Conservation (phyloP, 768 basidiomycete genomes). For the Neoboletus subvelutipes region DNA sequence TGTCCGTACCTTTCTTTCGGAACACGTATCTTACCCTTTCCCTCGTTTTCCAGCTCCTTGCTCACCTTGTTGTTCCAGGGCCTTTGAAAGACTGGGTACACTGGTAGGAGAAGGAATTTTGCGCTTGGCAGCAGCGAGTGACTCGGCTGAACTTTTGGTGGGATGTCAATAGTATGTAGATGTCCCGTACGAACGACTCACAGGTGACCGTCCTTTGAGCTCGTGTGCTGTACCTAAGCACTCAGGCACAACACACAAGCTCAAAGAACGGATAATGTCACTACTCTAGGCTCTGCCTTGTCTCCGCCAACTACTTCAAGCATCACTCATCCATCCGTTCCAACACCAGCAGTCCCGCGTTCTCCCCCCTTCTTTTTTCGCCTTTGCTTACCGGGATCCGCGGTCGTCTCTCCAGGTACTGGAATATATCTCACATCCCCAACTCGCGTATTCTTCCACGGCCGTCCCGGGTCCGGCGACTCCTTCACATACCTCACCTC, state of each 20-base stretch:
- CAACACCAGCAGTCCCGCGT: neutral
- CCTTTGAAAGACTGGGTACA: too few relatives aligned
- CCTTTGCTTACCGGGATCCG: neutral
- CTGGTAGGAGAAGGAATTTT: too few relatives aligned
- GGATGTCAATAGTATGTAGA: too few relatives aligned
- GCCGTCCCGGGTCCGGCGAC: constrained; percentile 30
- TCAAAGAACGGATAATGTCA: neutral
- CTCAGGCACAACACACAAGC: neutral
- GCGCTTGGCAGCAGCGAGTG: too few relatives aligned
- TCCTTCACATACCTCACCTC: constrained; percentile 39
- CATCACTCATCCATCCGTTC: neutral
- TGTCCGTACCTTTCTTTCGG: too few relatives aligned
- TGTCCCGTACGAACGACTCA: too few relatives aligned
- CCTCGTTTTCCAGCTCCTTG: too few relatives aligned
- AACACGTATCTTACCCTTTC: too few relatives aligned
- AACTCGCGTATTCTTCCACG: constrained; percentile 45
- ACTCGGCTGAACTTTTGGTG: too few relatives aligned
- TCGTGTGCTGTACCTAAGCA: too few relatives aligned
- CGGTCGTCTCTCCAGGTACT: constrained; percentile 11
- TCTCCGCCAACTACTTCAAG: neutral
- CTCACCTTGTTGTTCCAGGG: too few relatives aligned
- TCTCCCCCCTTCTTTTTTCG: constrained; percentile 4
- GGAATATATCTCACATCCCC: constrained; percentile 40
- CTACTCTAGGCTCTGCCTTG: neutral
- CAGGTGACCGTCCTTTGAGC: too few relatives aligned